Percentiles rank a stretch among this genome's conserved stretches.
These are phyloP conservation scores for Rutidosis leptorrhynchoides DNA, from an alignment of 129 eudicot species.

Conservation along the genomic window DNA sequence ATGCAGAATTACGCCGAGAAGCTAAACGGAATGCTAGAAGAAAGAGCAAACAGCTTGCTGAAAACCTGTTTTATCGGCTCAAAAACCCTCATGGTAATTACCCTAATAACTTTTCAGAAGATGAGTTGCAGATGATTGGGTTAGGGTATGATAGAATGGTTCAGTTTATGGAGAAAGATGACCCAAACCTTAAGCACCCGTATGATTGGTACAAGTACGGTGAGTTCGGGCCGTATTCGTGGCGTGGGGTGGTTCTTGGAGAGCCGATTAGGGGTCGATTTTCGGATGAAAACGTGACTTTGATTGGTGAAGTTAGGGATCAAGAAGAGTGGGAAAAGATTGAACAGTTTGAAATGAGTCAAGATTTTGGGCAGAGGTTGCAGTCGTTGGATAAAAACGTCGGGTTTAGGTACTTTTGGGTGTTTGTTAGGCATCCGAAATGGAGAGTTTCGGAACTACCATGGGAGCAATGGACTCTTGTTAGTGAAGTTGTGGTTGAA, in stretches of 20 bases:
- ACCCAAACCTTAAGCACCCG: constrained; percentile 83
- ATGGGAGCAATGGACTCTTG: constrained; percentile 96
- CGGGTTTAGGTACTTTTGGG: constrained; percentile 73
- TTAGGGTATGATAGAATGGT: constrained; percentile 93
- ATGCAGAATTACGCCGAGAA: constrained; percentile 64
- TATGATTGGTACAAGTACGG: constrained; percentile 98
- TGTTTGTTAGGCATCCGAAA: constrained; percentile 85
- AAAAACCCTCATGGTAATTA: constrained; percentile 76
- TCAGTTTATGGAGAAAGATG: constrained; percentile 88
- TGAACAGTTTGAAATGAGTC: constrained; percentile 79
- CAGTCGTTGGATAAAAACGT: constrained; percentile 44
- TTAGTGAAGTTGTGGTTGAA: constrained; percentile 79
- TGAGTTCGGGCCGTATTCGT: constrained; percentile 87
- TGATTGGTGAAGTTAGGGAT: constrained; percentile 74
- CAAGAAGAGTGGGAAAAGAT: constrained; percentile 98
- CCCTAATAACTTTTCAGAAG: constrained; percentile 80
- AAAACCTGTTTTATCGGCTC: constrained; percentile 73
- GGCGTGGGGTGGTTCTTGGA: constrained; percentile 95
- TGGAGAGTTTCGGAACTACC: constrained; percentile 84
- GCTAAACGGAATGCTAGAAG: constrained; percentile 70
- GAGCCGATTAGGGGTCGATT: constrained; percentile 80
- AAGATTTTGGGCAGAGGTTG: constrained; percentile 58
- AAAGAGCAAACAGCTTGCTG: constrained; percentile 60
- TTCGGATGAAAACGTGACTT: constrained; percentile 63
- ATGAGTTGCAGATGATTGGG: constrained; percentile 87